Conservation (phyloP, 805 yeast genomes). For the Pichia cephalocereana region DNA sequence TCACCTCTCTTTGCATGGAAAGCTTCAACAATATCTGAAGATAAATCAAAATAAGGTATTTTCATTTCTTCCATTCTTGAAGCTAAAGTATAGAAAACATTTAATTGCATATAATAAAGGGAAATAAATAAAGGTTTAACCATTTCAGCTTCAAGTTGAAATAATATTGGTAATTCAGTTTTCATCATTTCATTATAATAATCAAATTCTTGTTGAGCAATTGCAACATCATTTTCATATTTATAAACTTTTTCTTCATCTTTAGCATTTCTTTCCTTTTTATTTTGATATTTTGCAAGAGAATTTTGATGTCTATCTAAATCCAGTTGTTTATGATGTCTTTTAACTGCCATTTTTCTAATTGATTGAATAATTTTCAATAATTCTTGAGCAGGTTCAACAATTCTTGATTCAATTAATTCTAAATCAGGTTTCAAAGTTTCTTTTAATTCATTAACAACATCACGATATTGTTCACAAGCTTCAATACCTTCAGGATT, state of each 20-base stretch:
- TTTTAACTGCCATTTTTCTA: constrained; percentile 89
- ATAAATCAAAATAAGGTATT: constrained; percentile 89
- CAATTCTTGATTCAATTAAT: constrained; percentile 81
- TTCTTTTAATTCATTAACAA: constrained; percentile 78
- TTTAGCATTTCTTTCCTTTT: constrained; percentile 75
- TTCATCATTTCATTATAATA: constrained; percentile 94
- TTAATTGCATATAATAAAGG: constrained; percentile 95
- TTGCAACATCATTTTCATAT: constrained; percentile 80
- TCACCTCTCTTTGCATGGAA: constrained; percentile 79
- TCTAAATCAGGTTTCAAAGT: constrained; percentile 88
- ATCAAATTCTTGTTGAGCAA: constrained; percentile 93
- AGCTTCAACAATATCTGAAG: constrained; percentile 74
- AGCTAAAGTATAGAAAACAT: constrained; percentile 88
- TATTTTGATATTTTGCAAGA: constrained; percentile 64
- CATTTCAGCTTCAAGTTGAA: constrained; percentile 82
- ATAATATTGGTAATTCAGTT: constrained; percentile 79
- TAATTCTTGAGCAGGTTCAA: constrained; percentile 86
- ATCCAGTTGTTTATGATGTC: constrained; percentile 93
- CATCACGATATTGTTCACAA: constrained; percentile 80
- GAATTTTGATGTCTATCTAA: constrained; percentile 75
- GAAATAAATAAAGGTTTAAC: constrained; percentile 91
- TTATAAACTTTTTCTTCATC: constrained; percentile 87
- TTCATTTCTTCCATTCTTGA: constrained; percentile 91
- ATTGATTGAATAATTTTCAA: constrained; percentile 72
- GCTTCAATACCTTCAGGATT: constrained; percentile 96